Conservation (phyloP, 176 grass and related monocot species). For the Tillandsia fasciculata region DNA sequence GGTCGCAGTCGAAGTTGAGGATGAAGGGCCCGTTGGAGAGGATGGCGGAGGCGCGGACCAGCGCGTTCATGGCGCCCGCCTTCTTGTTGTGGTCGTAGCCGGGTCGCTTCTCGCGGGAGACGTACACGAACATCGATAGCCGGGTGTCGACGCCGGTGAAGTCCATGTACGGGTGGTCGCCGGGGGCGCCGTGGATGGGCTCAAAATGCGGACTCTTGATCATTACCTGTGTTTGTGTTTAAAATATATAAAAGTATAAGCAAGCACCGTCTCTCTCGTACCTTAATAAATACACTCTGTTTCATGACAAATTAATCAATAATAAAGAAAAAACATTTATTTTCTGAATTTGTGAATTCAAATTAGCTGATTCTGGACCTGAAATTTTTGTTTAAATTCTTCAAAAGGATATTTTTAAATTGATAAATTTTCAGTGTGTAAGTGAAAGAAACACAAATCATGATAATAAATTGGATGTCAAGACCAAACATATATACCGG, state of each 20-base stretch:
- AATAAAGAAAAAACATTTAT: too few species aligned
- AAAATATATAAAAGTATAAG: not conserved
- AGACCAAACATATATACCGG: too few species aligned
- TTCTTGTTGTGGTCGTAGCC: constrained; percentile 95
- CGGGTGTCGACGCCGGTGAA: constrained; percentile 62
- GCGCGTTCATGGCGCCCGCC: constrained; percentile 88
- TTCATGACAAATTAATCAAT: too few species aligned
- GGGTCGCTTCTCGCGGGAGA: constrained; percentile 77
- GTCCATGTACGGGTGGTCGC: constrained; percentile 54
- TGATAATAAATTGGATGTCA: too few species aligned
- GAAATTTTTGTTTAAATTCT: too few species aligned
- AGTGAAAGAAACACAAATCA: too few species aligned
- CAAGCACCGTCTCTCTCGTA: too few species aligned
- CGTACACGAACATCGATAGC: constrained; percentile 74
- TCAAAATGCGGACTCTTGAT: constrained; percentile 36
- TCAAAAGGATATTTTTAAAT: too few species aligned
- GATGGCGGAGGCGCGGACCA: constrained; percentile 76
- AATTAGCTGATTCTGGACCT: too few species aligned
- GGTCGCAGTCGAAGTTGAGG: constrained; percentile 97
- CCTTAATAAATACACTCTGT: too few species aligned
- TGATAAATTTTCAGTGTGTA: too few species aligned
- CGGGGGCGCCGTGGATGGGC: constrained; percentile 18
- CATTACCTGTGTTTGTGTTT: constrained; percentile 27
- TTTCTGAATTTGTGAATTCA: too few species aligned
- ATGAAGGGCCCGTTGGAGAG: constrained; percentile 90